A percentile compares a stretch with the other conserved stretches of the same genome.
phyloP scores from a whole-genome alignment of 2,329 filamentous ascomycete species.

The Colletotrichum coccodes region DNA sequence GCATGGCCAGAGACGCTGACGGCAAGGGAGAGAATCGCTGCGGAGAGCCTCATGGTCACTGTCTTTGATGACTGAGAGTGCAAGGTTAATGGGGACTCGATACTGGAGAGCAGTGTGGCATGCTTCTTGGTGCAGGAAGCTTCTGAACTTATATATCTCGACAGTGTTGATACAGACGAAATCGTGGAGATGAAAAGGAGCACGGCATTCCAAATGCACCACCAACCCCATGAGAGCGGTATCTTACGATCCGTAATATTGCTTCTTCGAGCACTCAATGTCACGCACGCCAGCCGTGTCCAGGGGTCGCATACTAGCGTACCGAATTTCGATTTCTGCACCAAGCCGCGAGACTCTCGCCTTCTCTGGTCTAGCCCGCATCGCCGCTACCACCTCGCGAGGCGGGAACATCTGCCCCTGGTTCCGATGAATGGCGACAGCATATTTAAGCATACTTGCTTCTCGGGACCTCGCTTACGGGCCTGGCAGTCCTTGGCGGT shows the following conservation, averaged over 20 bases:
- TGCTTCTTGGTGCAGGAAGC: neutral
- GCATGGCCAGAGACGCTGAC: conserved; percentile 49
- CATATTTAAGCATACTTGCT: neutral
- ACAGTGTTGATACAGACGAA: too few species aligned
- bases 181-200: neutral
- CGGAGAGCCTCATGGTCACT: conserved; percentile 27
- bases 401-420: neutral
- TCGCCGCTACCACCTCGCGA: neutral
- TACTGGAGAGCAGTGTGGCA: too few species aligned
- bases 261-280: conserved; percentile 4
- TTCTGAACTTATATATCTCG: too few species aligned
- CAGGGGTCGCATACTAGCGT: neutral
- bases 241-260: conserved; percentile 8
- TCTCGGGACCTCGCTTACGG: neutral
- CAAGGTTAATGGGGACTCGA: too few species aligned
- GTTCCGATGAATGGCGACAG: neutral
- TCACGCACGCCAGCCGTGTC: neutral
- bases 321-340: neutral
- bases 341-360: neutral
- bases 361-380: neutral
- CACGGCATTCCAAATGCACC: neutral
- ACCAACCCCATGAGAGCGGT: neutral
- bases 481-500: neutral
- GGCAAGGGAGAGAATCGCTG: conserved; percentile 30
- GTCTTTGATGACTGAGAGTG: neutral